A percentile compares a stretch with the other conserved stretches of the same genome.
phyloP scores from a whole-genome alignment of 352 stramenopile species.

The Phytophthora tentaculata region DNA sequence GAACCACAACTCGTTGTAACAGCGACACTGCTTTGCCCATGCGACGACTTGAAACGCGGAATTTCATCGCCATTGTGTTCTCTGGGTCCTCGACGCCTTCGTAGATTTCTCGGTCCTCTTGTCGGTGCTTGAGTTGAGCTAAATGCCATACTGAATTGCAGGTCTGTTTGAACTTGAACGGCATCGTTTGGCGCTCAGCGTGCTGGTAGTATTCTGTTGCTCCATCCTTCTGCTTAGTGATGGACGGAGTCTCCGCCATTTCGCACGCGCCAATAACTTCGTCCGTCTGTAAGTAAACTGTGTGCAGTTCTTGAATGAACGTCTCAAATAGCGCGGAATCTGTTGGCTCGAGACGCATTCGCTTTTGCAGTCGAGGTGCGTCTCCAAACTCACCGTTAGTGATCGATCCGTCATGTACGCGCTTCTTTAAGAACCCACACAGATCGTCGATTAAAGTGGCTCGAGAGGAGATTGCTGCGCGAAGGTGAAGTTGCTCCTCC shows the following conservation, averaged over 20 bases:
- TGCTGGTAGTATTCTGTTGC: slow-evolving; percentile 32
- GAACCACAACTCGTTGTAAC: slow-evolving; percentile 39
- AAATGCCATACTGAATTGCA: slow-evolving; percentile 35
- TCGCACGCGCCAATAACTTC: slow-evolving; percentile 24
- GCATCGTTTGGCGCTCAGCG: slow-evolving; percentile 23
- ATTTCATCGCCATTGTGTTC: slow-evolving; percentile 38
- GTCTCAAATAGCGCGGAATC: slow-evolving; percentile 43
- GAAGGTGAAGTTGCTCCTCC: slow-evolving; percentile 28
- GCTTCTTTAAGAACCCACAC: slow-evolving; percentile 31
- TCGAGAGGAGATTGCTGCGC: slow-evolving; percentile 34
- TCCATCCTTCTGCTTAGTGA: slow-evolving; percentile 28
- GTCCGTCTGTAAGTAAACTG: slow-evolving; percentile 31
- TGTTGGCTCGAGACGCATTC: slow-evolving; percentile 30
- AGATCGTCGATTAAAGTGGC: slow-evolving; percentile 39
- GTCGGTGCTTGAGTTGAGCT: slow-evolving; percentile 28
- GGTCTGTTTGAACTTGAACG: slow-evolving; percentile 38
- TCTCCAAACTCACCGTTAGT: slow-evolving; percentile 7
- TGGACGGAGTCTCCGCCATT: background rate
- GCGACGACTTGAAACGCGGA: slow-evolving; percentile 24
- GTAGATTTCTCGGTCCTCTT: slow-evolving; percentile 30
- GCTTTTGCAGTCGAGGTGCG: slow-evolving; percentile 21
- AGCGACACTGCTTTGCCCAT: slow-evolving; percentile 27
- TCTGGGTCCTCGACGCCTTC: slow-evolving; percentile 19
- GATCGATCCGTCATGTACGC: slow-evolving; percentile 19
- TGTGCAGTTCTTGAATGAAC: slow-evolving; percentile 40